Evolutionary conservation across 257 asterid genomes (phyloP).

Genomic region (Solanum raphanifolium): DNA sequence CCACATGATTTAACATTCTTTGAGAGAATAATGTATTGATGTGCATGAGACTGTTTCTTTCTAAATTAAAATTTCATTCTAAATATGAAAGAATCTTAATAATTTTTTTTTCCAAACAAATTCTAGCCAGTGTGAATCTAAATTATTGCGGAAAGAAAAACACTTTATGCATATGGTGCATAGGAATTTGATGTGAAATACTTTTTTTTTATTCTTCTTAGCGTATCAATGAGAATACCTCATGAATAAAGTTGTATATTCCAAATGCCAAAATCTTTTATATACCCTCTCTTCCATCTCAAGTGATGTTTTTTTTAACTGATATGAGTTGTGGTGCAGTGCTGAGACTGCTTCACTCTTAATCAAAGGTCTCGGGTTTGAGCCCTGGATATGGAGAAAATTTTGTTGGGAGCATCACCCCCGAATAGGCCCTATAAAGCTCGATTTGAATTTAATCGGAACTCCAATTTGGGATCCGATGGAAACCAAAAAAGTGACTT

Average conservation of each 20-base stretch:
- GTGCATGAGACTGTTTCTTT: too few species aligned
- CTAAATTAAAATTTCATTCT: background rate
- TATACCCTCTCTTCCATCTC: background rate
- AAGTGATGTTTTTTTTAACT: background rate
- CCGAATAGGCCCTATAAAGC: fast-evolving
- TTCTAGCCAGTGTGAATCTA: too few species aligned
- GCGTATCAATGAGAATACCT: background rate
- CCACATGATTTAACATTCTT: background rate
- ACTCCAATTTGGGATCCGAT: too few species aligned
- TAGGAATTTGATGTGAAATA: background rate
- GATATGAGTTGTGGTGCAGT: background rate
- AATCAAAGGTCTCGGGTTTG: fast-evolving
- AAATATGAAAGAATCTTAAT: too few species aligned
- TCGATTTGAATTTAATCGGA: too few species aligned
- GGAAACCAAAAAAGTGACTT: background rate
- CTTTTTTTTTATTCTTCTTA: background rate
- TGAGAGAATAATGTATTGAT: background rate
- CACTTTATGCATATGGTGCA: background rate
- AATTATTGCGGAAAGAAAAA: background rate
- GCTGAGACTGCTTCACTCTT: too few species aligned
- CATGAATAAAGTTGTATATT: background rate
- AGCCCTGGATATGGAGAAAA: too few species aligned
- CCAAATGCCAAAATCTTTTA: background rate
- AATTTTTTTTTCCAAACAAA: too few species aligned
- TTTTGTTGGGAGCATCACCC: too few species aligned